phyloP scores from a whole-genome alignment of 2,329 filamentous ascomycete species.

The Ascomycota sp. region DNA sequence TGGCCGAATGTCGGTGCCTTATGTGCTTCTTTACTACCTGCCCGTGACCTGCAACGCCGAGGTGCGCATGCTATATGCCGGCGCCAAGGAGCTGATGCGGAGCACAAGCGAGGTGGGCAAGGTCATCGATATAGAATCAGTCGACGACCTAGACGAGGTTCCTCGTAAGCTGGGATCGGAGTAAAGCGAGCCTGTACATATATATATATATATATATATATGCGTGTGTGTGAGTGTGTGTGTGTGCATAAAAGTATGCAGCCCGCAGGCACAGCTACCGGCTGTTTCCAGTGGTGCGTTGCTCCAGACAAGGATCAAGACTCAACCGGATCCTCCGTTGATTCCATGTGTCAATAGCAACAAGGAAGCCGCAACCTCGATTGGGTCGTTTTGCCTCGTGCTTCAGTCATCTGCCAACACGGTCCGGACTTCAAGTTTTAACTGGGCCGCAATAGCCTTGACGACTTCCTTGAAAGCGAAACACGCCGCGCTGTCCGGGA shows the following conservation, averaged over 20 bases:
- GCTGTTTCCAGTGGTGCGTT: too few relatives aligned
- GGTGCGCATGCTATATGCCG: slow-evolving; percentile 79
- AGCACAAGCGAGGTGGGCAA: slow-evolving; percentile 77
- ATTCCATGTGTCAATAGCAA: too few relatives aligned
- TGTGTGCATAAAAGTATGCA: neutral
- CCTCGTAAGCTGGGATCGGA: slow-evolving; percentile 34
- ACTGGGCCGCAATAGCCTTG: slow-evolving; percentile 40
- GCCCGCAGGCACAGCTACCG: too few relatives aligned
- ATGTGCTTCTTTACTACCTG: slow-evolving; percentile 86
- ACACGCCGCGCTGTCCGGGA: slow-evolving; percentile 80
- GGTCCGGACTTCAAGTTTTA: slow-evolving; percentile 37
- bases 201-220: neutral
- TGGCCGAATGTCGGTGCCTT: slow-evolving; percentile 70
- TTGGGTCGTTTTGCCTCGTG: too few relatives aligned
- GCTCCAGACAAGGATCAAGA: too few relatives aligned
- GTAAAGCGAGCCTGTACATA: slow-evolving; percentile 1
- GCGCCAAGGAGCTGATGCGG: slow-evolving; percentile 86
- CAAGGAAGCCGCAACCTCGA: too few relatives aligned
- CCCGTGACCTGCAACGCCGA: slow-evolving; percentile 77
- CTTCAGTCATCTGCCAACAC: slow-evolving; percentile 22
- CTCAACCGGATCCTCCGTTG: too few relatives aligned
- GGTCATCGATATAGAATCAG: slow-evolving; percentile 63
- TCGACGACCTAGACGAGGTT: slow-evolving; percentile 65
- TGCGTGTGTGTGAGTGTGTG: neutral
- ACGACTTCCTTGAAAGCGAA: slow-evolving; percentile 64